Evolutionary conservation across 345 rosid species (phyloP).

Genomic region (Salix exigua): DNA sequence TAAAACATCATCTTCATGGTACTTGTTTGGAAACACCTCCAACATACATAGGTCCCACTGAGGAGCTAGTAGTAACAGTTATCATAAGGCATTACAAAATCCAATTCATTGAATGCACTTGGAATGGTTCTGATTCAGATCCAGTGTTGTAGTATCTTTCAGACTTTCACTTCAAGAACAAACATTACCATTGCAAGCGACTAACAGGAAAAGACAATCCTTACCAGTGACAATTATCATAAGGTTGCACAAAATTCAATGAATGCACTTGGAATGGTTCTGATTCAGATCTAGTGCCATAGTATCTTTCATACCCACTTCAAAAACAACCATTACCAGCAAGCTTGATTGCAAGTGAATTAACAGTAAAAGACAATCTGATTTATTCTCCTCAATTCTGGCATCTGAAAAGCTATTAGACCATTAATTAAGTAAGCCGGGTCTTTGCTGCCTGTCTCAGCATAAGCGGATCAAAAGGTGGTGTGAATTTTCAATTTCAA

Average conservation of each 20-base stretch:
- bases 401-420: not conserved
- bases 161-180: not conserved
- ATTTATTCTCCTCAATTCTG: not conserved
- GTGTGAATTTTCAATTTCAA: not conserved
- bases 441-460: not conserved
- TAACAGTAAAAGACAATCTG: not conserved
- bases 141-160: not conserved
- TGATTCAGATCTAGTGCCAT: not conserved
- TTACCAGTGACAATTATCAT: not conserved
- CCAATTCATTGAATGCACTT: not conserved
- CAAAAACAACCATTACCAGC: not conserved
- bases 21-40: not conserved
- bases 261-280: not conserved
- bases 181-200: not conserved
- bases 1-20: not conserved
- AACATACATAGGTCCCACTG: not conserved
- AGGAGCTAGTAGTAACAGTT: not conserved
- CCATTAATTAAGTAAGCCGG: not conserved
- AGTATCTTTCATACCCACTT: not conserved
- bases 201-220: not conserved
- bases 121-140: not conserved
- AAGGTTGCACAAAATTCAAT: not conserved
- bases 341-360: constrained; percentile 2
- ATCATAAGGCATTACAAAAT: not conserved
- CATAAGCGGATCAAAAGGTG: not conserved